phyloP scores from a whole-genome alignment of 2,329 filamentous ascomycete genomes.

The Zymoseptoria ardabiliae region DNA sequence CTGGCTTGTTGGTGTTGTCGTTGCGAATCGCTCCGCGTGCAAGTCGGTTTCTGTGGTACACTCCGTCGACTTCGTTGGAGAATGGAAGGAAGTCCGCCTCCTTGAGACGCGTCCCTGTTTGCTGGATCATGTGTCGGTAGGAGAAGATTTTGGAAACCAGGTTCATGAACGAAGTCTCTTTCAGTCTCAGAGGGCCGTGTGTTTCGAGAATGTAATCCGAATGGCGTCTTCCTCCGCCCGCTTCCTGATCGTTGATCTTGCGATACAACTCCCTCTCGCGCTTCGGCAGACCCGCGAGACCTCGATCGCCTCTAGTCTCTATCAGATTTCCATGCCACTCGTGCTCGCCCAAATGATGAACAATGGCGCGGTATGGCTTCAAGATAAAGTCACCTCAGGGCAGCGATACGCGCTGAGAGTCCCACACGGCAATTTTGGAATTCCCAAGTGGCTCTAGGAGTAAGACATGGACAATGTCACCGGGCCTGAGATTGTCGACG shows the following conservation, averaged over 20 bases:
- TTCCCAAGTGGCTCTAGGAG: neutral
- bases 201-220: too few species aligned
- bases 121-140: too few species aligned
- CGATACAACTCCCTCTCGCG: neutral
- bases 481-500: neutral
- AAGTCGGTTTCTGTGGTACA: too few species aligned
- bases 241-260: neutral
- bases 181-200: too few species aligned
- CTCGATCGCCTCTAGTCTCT: neutral
- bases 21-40: too few species aligned
- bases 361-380: neutral
- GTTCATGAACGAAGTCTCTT: too few species aligned
- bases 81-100: too few species aligned
- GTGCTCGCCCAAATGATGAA: neutral
- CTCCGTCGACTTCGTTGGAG: too few species aligned
- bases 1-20: too few species aligned
- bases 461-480: neutral
- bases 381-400: neutral
- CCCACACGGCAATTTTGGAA: neutral
- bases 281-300: neutral
- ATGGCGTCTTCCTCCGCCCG: too few species aligned
- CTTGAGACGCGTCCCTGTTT: too few species aligned
- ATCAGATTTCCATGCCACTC: neutral
- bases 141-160: too few species aligned
- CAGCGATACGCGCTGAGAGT: neutral